Percentiles rank a stretch among this genome's conserved stretches.
Conservation (phyloP, 2,329 filamentous ascomycete species). For the Neopestalotiopsis sp. region DNA sequence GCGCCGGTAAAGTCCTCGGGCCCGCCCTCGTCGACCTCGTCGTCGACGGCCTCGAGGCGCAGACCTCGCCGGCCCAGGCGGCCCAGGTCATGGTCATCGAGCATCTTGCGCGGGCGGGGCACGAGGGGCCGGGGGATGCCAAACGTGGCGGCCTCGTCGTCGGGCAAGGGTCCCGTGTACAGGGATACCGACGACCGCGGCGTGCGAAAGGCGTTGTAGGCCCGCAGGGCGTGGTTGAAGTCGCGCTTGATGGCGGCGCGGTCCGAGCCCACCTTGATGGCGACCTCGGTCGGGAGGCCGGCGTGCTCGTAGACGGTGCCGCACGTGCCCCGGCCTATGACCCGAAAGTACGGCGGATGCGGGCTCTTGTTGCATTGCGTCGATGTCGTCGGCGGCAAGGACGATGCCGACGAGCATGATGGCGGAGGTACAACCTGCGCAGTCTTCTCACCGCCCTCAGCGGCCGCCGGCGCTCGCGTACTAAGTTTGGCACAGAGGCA, state of each 20-base stretch:
- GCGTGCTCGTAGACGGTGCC: slow-evolving; percentile 9
- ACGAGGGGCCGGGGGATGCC: neutral
- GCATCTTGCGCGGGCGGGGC: neutral
- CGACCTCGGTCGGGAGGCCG: slow-evolving; percentile 1
- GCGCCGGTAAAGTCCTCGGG: neutral
- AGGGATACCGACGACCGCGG: neutral
- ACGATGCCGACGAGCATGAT: no score
- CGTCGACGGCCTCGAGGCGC: slow-evolving; percentile 1
- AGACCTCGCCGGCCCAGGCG: neutral
- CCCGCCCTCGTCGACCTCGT: neutral
- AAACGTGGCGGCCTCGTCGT: neutral
- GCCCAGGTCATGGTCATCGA: slow-evolving; percentile 4
- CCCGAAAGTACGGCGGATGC: neutral
- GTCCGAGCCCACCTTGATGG: slow-evolving; percentile 11
- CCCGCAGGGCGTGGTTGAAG: slow-evolving; percentile 3
- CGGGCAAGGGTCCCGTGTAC: neutral
- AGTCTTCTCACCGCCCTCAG: neutral
- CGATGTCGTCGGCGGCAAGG: neutral
- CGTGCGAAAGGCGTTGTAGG: neutral
- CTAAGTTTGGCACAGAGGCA: neutral
- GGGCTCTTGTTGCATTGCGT: neutral
- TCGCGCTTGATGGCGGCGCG: neutral
- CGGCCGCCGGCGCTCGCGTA: neutral
- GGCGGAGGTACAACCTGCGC: neutral
- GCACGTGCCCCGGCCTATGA: slow-evolving; percentile 8